A percentile compares a stretch with the other conserved stretches of the same genome.
Evolutionary conservation across 2,329 filamentous ascomycete species (phyloP).

Genomic region (Aspergillus transmontanensis): DNA sequence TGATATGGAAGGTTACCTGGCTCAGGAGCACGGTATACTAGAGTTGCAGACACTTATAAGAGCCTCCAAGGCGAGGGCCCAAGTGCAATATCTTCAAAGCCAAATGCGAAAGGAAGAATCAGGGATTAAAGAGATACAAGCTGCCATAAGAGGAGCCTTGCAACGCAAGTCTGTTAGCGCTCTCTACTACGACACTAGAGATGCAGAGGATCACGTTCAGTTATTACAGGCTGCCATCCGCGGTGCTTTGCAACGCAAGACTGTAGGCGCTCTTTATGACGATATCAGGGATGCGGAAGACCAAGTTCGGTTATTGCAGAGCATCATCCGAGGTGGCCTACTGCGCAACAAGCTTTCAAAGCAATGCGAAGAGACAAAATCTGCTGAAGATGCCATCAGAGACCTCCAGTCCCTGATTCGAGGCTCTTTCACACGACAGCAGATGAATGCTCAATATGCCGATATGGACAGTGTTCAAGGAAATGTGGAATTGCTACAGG

Average conservation of each 20-base stretch:
- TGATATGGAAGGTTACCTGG: constrained; percentile 72
- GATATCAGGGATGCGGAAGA: constrained; percentile 65
- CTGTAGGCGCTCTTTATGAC: constrained; percentile 57
- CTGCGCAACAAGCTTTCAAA: constrained; percentile 15
- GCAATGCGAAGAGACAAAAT: constrained; percentile 36
- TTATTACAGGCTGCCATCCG: constrained; percentile 59
- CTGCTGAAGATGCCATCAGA: constrained; percentile 56
- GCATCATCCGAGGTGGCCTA: constrained; percentile 61
- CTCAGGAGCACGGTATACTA: constrained; percentile 70
- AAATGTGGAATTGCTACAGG: constrained; percentile 55
- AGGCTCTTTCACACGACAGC: constrained; percentile 64
- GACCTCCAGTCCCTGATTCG: constrained; percentile 68
- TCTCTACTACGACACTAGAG: constrained; percentile 64
- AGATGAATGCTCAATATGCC: constrained; percentile 31
- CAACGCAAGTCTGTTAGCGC: constrained; percentile 44
- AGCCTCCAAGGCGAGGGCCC: constrained; percentile 49
- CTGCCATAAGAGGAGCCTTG: constrained; percentile 55
- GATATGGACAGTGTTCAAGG: constrained; percentile 56
- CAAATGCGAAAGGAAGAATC: constrained; percentile 43
- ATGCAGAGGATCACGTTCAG: constrained; percentile 65
- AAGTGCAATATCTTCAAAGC: constrained; percentile 46
- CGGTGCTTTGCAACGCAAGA: constrained; percentile 55
- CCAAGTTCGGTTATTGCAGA: constrained; percentile 59
- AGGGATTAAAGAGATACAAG: constrained; percentile 55
- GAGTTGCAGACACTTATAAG: constrained; percentile 81